Evolutionary conservation across 108 stramenopile genomes (phyloP).

Genomic region (Craspedostauros australis): DNA sequence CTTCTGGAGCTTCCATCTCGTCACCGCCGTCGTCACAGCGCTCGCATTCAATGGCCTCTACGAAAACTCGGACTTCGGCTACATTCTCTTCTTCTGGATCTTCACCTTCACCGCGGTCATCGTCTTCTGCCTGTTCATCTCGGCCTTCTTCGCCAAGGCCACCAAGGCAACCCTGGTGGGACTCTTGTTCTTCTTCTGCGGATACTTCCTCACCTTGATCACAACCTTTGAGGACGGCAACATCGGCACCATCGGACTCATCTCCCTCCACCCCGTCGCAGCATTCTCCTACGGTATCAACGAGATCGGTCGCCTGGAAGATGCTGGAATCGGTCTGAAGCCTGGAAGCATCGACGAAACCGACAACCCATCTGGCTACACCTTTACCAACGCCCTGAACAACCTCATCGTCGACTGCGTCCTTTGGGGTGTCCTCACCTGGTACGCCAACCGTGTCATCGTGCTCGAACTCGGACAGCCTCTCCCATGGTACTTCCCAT

Average conservation of each 20-base stretch:
- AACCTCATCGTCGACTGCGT: slow-evolving; percentile 70
- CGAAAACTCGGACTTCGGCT: slow-evolving; percentile 27
- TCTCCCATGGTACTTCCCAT: slow-evolving; percentile 76
- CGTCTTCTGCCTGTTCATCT: slow-evolving; percentile 50
- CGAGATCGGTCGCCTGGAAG: slow-evolving; percentile 76
- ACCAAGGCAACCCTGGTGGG: slow-evolving; percentile 71
- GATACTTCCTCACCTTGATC: slow-evolving; percentile 59
- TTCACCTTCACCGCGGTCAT: slow-evolving; percentile 35
- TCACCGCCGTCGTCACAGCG: slow-evolving; percentile 39
- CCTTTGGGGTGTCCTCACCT: slow-evolving; percentile 77
- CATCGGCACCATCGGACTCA: slow-evolving; percentile 20
- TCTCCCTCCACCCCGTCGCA: slow-evolving; percentile 73
- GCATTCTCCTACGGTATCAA: slow-evolving; percentile 69
- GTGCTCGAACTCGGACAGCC: slow-evolving; percentile 78
- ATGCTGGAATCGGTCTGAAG: slow-evolving; percentile 56
- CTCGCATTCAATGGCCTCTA: slow-evolving; percentile 43
- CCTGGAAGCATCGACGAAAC: slow-evolving; percentile 28
- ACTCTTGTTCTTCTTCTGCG: slow-evolving; percentile 68
- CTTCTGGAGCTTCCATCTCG: slow-evolving; percentile 46
- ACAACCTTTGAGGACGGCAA: slow-evolving; percentile 40
- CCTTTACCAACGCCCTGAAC: slow-evolving; percentile 41
- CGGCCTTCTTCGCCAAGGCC: slow-evolving; percentile 56
- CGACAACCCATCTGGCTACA: slow-evolving; percentile 59
- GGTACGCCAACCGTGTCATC: slow-evolving; percentile 85
- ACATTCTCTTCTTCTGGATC: slow-evolving; percentile 64